phyloP scores from a whole-genome alignment of 108 stramenopile genomes.

The Pseudonitzschia delicatissima region DNA sequence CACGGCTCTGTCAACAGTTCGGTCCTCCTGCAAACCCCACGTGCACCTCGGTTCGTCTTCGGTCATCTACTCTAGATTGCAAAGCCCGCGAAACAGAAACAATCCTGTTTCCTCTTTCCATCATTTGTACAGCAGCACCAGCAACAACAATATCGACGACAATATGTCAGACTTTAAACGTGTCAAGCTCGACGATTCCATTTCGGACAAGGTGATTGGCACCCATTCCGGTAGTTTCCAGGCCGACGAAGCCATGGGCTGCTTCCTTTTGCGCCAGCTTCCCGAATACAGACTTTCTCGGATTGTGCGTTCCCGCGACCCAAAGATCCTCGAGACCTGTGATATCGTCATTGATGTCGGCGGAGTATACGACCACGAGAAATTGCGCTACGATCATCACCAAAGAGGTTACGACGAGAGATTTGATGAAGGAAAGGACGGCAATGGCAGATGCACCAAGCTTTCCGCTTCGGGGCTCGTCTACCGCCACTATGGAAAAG shows the following conservation, averaged over 20 bases:
- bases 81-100: no score
- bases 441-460: conserved; percentile 68
- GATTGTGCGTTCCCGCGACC: conserved; percentile 88
- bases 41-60: neutral
- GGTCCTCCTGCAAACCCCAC: neutral
- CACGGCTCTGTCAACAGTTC: neutral
- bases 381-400: conserved; percentile 95
- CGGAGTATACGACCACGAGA: conserved; percentile 87
- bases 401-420: conserved; percentile 90
- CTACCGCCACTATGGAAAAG: conserved; percentile 95
- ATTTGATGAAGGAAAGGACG: conserved; percentile 53
- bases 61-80: neutral
- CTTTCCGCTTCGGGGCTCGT: conserved; percentile 93
- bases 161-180: conserved; percentile 47
- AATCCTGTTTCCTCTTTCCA: neutral
- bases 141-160: neutral
- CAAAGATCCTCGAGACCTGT: conserved; percentile 63
- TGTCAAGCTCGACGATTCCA: conserved; percentile 29
- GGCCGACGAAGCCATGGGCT: conserved; percentile 96
- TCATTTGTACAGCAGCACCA: neutral
- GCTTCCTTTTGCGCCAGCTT: conserved; percentile 82
- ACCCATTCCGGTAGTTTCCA: conserved; percentile 94
- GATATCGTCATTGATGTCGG: conserved; percentile 98
- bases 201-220: conserved; percentile 69
- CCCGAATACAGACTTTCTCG: conserved; percentile 70